Evolutionary conservation across 2,329 filamentous ascomycete genomes (phyloP), one percentile per base, ranked within the genome.

Genomic region (Huntiella omanensis): DNA sequence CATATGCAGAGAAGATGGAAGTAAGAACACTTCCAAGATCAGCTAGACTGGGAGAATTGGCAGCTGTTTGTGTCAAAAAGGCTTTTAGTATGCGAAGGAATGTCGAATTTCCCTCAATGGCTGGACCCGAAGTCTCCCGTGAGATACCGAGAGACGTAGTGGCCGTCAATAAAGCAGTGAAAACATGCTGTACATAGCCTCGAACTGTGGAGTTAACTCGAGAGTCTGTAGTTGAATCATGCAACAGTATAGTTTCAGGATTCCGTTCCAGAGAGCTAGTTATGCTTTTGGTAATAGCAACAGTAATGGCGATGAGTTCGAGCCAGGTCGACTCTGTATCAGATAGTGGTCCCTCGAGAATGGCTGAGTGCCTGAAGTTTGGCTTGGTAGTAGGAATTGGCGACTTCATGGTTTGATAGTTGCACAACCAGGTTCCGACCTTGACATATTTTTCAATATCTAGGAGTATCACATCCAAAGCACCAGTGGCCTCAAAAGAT

Each of bases 341-440:
- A 2, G 68, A 67, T 8, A 80, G 63, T 1, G 60, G 59, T 36
- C 67, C 65, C 2, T 59, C 36, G n/a, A 40, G 40, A 5, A 50
- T 19, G 17, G 47, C 34, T 4, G 40, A 41, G 22, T 40, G 36
- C 10, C 43, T 32, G 5, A 37, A 38, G 16, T 17, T 33, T n/a
- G 43, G n/a, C 4, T 13, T 45, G 38, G 19, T 39, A 10, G 22
- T 33, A 28, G 16, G 12, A 28, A 45, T 28, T 11, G 43, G 43
- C 11, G 17, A 13, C n/a, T 33, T 15, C n/a, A 7, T n/a, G 3
- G 44, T 45, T 33, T 94, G 85, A 1, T 80, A 77, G 60, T 92
- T 84, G 55, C 91, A 96, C 10, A 98, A 67, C 91, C 91, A 98
- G 43, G 93, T 88, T 11, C 92, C 91, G 1, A 98, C 84, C 52